Evolutionary conservation across 2,329 filamentous ascomycete species (phyloP), one percentile per base, ranked within the genome.

Genomic region (Ceratocystis ficicola): DNA sequence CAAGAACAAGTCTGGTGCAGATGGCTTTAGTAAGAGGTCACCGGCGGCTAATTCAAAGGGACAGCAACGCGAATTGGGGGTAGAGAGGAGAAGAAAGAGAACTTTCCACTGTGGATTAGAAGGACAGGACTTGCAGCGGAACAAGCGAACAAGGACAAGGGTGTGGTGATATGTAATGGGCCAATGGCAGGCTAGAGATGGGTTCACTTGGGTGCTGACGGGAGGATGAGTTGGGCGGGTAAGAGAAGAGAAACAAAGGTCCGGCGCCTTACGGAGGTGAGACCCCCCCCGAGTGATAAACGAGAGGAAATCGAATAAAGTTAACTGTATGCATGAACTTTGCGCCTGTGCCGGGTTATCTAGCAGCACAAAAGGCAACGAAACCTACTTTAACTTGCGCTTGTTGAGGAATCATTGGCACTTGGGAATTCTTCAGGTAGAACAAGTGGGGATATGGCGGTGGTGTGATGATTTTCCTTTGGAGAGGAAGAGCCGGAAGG

Each of bases 31-130:
- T 25, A 64, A 32, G 50, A 20, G 65, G 62, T 20, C 52, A 36
- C 50, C 28, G 65, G 65, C 65, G 65, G 65, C 65, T 66, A 66
- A 65, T 59, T n/a, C 28, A 59, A 36, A 1, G 55, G 22, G 55
- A 59, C 7, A 20, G 36, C 52, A 36, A 59, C 28, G 15, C 20
- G 7, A 59, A 30, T 15, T 30, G 28, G 55, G 28, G 15, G 30
- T 28, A 30, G 7, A 32, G 12, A 32, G n/a, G 52, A n/a, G 10
- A 30, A 57, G 36, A 15, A 41, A 41, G 36, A 12, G 36, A 41
- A 41, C 36, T 41, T 41, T 15, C 36, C 12, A 41, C 36, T 6
- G 30, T 32, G 30, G 30, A 32, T 32, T 32, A 8, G 30, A 32
- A 32, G 30, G 4, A 32, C 30, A 7, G 30, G 36, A 41, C 36